These are phyloP conservation scores for Boechera divaricarpa DNA, from an alignment of 345 rosid genomes.

Conservation along the genomic window DNA sequence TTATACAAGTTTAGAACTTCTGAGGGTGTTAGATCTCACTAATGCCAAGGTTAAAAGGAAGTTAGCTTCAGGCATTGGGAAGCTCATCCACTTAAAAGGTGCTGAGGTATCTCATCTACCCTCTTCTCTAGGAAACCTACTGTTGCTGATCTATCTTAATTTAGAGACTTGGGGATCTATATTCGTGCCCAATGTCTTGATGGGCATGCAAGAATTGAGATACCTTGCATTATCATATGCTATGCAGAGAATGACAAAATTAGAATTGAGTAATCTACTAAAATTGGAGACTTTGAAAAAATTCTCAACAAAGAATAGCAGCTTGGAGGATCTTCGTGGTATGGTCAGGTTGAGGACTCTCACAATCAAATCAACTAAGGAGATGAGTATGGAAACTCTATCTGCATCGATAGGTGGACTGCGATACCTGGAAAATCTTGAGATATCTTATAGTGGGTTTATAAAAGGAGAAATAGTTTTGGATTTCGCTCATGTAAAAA, in stretches of 20 bases:
- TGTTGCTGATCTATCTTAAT: not conserved
- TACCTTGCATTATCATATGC: too few relatives aligned
- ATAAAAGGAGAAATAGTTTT: not conserved
- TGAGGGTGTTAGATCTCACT: constrained; percentile 44
- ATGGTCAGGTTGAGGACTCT: too few relatives aligned
- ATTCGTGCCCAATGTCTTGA: not conserved
- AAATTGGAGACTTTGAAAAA: too few relatives aligned
- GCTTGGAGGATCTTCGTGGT: too few relatives aligned
- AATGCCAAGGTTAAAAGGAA: not conserved
- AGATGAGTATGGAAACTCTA: too few relatives aligned
- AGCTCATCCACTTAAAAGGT: constrained; percentile 37
- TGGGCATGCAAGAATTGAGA: too few relatives aligned
- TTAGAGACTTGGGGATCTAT: not conserved
- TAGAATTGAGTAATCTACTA: too few relatives aligned
- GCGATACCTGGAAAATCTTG: too few relatives aligned
- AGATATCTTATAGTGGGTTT: not conserved
- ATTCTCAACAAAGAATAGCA: too few relatives aligned
- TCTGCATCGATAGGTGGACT: too few relatives aligned
- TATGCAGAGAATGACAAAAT: too few relatives aligned
- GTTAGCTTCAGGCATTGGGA: constrained; percentile 37
- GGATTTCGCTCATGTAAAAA: constrained; percentile 9
- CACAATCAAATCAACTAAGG: too few relatives aligned
- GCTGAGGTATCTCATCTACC: constrained; percentile 1
- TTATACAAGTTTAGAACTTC: constrained; percentile 24
- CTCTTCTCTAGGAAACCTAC: not conserved